Evolutionary conservation across 2,329 filamentous ascomycete genomes (phyloP).

Genomic region (Colletotrichum paranaense): DNA sequence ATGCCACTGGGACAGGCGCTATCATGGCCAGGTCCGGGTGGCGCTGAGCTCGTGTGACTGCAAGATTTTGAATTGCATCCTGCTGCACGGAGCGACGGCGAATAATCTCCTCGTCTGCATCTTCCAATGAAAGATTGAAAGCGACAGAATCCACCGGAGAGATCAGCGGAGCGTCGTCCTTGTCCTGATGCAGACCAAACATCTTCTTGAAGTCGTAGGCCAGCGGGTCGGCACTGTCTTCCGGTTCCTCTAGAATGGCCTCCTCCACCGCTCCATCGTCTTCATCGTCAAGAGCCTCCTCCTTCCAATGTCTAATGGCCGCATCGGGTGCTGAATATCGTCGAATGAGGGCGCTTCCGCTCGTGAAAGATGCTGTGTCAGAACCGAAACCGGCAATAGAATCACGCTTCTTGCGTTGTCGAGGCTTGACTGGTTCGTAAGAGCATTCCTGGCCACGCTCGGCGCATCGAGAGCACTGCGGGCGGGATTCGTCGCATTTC

Average conservation of each 20-base stretch:
- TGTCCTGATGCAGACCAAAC: conserved; percentile 18
- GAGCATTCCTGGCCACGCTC: conserved; percentile 61
- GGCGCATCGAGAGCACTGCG: conserved; percentile 61
- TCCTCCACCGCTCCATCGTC: conserved; percentile 20
- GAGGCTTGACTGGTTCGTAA: conserved; percentile 60
- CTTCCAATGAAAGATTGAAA: conserved; percentile 46
- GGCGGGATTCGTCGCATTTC: conserved; percentile 66
- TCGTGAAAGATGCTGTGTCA: conserved; percentile 28
- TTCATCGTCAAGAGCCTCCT: conserved; percentile 23
- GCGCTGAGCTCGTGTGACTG: conserved; percentile 33
- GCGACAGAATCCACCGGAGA: conserved; percentile 46
- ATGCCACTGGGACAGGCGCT: conserved; percentile 48
- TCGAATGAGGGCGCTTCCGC: conserved; percentile 14
- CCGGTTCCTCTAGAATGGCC: conserved; percentile 26
- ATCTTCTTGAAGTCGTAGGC: conserved; percentile 27
- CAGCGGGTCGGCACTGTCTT: conserved; percentile 19
- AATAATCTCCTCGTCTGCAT: conserved; percentile 38
- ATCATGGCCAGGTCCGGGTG: conserved; percentile 43
- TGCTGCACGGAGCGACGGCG: conserved; percentile 41
- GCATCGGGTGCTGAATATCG: conserved; percentile 25
- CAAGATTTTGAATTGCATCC: conserved; percentile 11
- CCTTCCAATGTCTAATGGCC: conserved; percentile 28
- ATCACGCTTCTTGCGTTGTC: conserved; percentile 50
- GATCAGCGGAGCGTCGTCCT: conserved; percentile 38
- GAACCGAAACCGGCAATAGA: conserved; percentile 31